Conservation (phyloP, 768 basidiomycete genomes). For the Lentinula guzmanii region DNA sequence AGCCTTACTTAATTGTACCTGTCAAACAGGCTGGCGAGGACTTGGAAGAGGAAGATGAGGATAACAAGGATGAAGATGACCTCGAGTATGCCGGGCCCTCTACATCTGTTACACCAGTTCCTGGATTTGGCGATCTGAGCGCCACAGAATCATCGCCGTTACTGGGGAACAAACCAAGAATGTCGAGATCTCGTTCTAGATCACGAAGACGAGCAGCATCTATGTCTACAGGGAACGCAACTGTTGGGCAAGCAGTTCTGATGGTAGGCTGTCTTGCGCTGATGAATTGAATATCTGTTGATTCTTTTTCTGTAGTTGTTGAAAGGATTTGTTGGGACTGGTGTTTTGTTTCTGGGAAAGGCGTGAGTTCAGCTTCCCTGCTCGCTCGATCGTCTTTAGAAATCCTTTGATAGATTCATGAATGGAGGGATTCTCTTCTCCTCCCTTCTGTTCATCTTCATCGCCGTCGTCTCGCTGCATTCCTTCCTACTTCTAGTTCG, state of each 20-base stretch:
- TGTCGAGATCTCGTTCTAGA: constrained; percentile 41
- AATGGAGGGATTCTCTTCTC: constrained; percentile 96
- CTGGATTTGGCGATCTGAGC: constrained; percentile 24
- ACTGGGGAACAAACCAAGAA: constrained; percentile 25
- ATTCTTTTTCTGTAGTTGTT: constrained; percentile 48
- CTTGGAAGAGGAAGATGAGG: constrained; percentile 87
- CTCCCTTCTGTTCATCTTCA: constrained; percentile 62
- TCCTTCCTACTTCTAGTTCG: constrained; percentile 89
- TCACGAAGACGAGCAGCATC: constrained; percentile 50
- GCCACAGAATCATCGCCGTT: constrained; percentile 30
- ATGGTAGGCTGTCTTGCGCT: constrained; percentile 54
- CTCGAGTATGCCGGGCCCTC: constrained; percentile 2
- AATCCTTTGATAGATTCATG: constrained; percentile 59
- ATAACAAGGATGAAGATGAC: constrained; percentile 40
- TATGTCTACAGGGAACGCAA: constrained; percentile 78
- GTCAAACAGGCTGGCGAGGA: constrained; percentile 77
- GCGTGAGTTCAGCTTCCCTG: constrained; percentile 41
- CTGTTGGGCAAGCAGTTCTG: constrained; percentile 83
- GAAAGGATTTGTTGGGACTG: constrained; percentile 94
- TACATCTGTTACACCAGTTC: background rate
- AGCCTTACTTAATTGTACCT: constrained; percentile 4
- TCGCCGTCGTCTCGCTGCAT: constrained; percentile 84
- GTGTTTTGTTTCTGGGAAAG: constrained; percentile 92
- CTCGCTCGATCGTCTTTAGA: background rate
- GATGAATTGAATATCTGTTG: constrained; percentile 2